These are phyloP conservation scores for Lyophyllum decastes DNA, from an alignment of 768 basidiomycete genomes.

Conservation along the genomic window DNA sequence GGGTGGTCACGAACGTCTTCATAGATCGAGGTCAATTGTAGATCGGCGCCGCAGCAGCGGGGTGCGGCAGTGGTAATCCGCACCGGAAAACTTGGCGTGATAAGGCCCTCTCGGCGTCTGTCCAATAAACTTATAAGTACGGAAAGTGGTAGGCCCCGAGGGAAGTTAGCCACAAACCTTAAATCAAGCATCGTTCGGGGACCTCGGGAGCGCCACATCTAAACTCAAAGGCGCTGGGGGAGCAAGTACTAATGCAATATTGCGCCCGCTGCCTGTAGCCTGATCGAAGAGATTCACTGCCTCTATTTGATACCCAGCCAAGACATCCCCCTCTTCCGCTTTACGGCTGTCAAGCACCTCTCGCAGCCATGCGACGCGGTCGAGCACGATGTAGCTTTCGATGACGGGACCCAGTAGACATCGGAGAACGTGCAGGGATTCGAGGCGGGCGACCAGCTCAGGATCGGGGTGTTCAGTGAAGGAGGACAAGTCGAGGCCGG, in stretches of 20 bases:
- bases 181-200: too few species aligned
- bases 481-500: constrained; percentile 25
- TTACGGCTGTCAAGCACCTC: constrained; percentile 31
- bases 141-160: too few species aligned
- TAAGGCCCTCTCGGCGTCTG: too few species aligned
- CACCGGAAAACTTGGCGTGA: too few species aligned
- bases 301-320: constrained; percentile 28
- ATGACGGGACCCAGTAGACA: constrained; percentile 70
- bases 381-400: constrained; percentile 65
- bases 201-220: too few species aligned
- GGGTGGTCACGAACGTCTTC: too few species aligned
- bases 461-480: constrained; percentile 13
- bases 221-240: constrained; percentile 25
- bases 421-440: constrained; percentile 63
- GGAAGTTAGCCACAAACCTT: too few species aligned
- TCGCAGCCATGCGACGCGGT: constrained; percentile 60
- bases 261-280: constrained; percentile 68
- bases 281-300: constrained; percentile 76
- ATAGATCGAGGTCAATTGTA: too few species aligned
- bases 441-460: constrained; percentile 42
- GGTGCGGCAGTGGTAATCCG: too few species aligned
- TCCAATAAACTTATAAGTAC: too few species aligned
- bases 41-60: too few species aligned
- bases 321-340: not conserved
- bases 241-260: constrained; percentile 61